Base-by-base conservation (phyloP, 169 alveolate species). In the Ichthyophthirius multifiliis region DNA sequence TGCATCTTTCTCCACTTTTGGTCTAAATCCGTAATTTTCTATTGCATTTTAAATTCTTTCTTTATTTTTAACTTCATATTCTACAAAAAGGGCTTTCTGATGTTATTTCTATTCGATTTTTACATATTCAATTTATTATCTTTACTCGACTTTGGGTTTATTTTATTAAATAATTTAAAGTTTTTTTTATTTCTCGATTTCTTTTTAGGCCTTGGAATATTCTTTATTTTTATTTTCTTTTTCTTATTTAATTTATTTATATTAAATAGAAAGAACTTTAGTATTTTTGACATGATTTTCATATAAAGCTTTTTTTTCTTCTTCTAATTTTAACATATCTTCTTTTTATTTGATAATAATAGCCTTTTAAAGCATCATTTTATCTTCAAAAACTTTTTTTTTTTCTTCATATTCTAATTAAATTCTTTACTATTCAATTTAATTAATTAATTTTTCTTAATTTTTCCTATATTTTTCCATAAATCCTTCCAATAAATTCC, bases 1-100 rank as follows among this genome's bases (percentile, higher is more conserved):
- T 48, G 75, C 46, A 74, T 94, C 97, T 15, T 83, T 74, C 67
- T 89, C 94, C 3, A 91, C 94, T 79, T 91, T 76, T 30, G 97
- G 97, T 43, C 94, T 75, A 62, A 76, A 79, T 77, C 86, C 34
- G 73, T 91, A 91, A 41, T 86, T 84, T 75, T 90, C 93, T 9
- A 94, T 87, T 46, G 94, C 94, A 45, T 83, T 71, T 63, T 94
- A 87, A 16, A 94, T 82, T 83, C 96, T 83, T 62, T 74, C 82
- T 82, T 91, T 82, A 62, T 87, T 75, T 27, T 73, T 63, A 46
- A 65, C 80, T n/a, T 83, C 48, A n/a, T 74, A 23, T 16, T 71
- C 71, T 75, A 65, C 75, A 43, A 74, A 71, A 43, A 75, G 47
- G 65, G 89, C 88, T 80, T 83, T 82, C 63, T 87, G 48, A 71